Evolutionary conservation across 2,329 filamentous ascomycete genomes (phyloP).

Genomic region (Alternaria sp.): DNA sequence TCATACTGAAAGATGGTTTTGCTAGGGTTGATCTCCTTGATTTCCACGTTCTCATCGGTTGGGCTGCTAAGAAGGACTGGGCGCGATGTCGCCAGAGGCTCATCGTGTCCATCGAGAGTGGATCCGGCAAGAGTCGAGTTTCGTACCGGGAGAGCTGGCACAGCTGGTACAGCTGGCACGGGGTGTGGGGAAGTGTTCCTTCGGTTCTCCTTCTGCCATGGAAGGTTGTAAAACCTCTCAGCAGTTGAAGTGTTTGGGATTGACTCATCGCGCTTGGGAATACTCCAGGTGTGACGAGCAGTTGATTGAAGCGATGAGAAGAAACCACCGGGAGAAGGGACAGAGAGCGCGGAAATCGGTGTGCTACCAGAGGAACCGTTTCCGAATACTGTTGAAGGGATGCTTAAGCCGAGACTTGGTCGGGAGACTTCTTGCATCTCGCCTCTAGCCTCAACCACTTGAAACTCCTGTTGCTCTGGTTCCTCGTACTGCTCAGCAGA

Average conservation of each 20-base stretch:
- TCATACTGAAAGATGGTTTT: slow-evolving; percentile 76
- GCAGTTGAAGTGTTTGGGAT: slow-evolving; percentile 89
- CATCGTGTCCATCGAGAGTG: slow-evolving; percentile 43
- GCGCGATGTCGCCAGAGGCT: slow-evolving; percentile 39
- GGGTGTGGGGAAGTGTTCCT: slow-evolving; percentile 32
- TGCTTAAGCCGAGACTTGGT: slow-evolving; percentile 54
- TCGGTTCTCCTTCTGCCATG: slow-evolving; percentile 66
- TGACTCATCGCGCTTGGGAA: slow-evolving; percentile 49
- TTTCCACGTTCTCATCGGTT: slow-evolving; percentile 51
- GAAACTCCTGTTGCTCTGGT: slow-evolving; percentile 32
- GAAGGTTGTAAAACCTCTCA: slow-evolving; percentile 86
- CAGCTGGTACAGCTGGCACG: slow-evolving; percentile 22
- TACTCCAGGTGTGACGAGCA: slow-evolving; percentile 82
- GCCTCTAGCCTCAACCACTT: slow-evolving; percentile 56
- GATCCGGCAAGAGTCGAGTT: slow-evolving; percentile 40
- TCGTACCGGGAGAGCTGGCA: slow-evolving; percentile 27
- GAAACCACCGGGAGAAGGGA: slow-evolving; percentile 90
- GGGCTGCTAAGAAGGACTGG: slow-evolving; percentile 36
- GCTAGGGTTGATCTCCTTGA: slow-evolving; percentile 64
- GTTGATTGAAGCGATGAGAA: slow-evolving; percentile 82
- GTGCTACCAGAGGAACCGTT: slow-evolving; percentile 56
- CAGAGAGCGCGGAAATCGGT: slow-evolving; percentile 80
- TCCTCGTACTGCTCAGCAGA: slow-evolving; percentile 28
- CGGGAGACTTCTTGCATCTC: slow-evolving; percentile 67
- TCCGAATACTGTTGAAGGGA: slow-evolving; percentile 27